Conservation (phyloP, 73 alveolate genomes). For the Blepharisma japonicum region DNA sequence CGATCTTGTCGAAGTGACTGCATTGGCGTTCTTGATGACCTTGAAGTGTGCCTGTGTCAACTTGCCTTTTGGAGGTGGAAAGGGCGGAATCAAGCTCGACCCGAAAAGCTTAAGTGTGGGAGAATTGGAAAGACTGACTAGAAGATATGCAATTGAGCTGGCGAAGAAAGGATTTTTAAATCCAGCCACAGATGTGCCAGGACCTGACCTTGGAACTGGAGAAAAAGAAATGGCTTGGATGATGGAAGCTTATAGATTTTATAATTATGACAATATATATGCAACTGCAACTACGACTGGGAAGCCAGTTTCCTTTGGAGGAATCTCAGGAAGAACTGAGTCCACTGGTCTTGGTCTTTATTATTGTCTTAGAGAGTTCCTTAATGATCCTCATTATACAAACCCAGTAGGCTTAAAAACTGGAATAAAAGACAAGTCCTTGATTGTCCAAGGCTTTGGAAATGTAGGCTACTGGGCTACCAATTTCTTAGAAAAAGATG, state of each 20-base stretch:
- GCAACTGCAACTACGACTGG: conserved; percentile 83
- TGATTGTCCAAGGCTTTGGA: conserved; percentile 83
- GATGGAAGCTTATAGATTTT: conserved; percentile 72
- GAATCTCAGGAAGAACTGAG: conserved; percentile 84
- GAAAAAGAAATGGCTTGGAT: conserved; percentile 86
- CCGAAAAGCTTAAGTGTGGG: conserved; percentile 53
- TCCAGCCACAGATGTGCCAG: conserved; percentile 75
- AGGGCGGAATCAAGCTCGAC: conserved; percentile 73
- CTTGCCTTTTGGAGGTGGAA: conserved; percentile 89
- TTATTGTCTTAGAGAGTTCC: conserved; percentile 72
- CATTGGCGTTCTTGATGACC: conserved; percentile 78
- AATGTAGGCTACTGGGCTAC: conserved; percentile 91
- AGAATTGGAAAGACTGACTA: conserved; percentile 69
- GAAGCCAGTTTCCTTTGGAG: conserved; percentile 72
- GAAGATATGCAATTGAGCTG: conserved; percentile 75
- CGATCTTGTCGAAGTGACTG: conserved; percentile 64
- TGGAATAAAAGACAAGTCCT: conserved; percentile 73
- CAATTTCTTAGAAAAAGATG: conserved; percentile 59
- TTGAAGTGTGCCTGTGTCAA: conserved; percentile 66
- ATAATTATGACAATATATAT: conserved; percentile 65
- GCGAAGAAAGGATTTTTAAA: conserved; percentile 75
- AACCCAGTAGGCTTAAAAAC: conserved; percentile 48
- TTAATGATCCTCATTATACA: conserved; percentile 49
- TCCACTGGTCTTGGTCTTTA: conserved; percentile 88
- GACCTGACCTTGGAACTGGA: conserved; percentile 88